These are phyloP conservation scores for Candida caryicola DNA, from an alignment of 805 yeast species.

Conservation along the genomic window DNA sequence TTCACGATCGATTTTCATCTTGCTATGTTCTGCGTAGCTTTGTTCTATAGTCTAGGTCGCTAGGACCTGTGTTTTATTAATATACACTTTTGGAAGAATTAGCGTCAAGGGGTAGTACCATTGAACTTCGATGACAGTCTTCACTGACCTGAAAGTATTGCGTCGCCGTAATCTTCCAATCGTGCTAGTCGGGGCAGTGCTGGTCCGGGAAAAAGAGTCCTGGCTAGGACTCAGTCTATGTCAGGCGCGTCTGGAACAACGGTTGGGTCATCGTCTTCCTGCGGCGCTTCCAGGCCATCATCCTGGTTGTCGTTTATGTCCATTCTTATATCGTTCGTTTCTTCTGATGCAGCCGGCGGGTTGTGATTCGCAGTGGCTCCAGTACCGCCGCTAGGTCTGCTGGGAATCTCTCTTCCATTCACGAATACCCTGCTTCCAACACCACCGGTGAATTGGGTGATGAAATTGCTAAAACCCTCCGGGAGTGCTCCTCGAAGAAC, in stretches of 20 bases:
- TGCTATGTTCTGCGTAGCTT: slow-evolving; percentile 3
- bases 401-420: slow-evolving; percentile 5
- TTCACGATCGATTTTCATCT: slow-evolving; percentile 2
- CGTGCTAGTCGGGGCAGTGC: too few relatives aligned
- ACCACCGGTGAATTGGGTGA: slow-evolving; percentile 10
- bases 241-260: slow-evolving; percentile 2
- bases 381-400: neutral
- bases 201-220: too few relatives aligned
- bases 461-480: slow-evolving; percentile 10
- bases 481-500: slow-evolving; percentile 12
- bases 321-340: neutral
- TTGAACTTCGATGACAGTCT: too few relatives aligned
- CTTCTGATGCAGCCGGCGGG: neutral
- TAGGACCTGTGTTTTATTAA: slow-evolving; percentile 9
- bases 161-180: too few relatives aligned
- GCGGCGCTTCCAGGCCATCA: neutral
- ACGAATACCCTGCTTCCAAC: slow-evolving; percentile 5
- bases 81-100: slow-evolving; percentile 4
- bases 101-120: too few relatives aligned
- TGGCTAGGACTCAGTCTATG: too few relatives aligned
- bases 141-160: too few relatives aligned
- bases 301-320: neutral
- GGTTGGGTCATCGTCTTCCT: neutral
- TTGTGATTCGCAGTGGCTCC: slow-evolving; percentile 4
- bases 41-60: slow-evolving; percentile 8